A percentile compares a stretch with the other conserved stretches of the same genome.
phyloP scores from a whole-genome alignment of 192 early-diverging fungal species.

The Borealophlyctis nickersoniae region DNA sequence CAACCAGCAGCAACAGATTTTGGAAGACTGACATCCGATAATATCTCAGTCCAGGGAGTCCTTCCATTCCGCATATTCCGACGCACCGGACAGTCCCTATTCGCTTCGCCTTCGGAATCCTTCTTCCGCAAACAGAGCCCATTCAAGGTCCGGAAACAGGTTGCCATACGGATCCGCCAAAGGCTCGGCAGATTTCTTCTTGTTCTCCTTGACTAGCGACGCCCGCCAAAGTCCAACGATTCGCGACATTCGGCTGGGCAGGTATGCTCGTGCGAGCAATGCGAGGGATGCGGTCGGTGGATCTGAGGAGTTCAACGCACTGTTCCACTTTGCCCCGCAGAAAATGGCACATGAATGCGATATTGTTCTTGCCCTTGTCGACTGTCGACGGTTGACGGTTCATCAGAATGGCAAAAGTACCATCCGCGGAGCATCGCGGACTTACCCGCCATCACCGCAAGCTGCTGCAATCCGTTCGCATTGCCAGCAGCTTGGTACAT shows the following conservation, averaged over 20 bases:
- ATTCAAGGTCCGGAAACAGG: conserved; percentile 80
- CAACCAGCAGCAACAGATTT: too few relatives aligned
- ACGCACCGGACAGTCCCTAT: conserved; percentile 38
- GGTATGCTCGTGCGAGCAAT: conserved; percentile 84
- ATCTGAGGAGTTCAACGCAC: conserved; percentile 82
- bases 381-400: too few relatives aligned
- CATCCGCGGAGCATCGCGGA: too few relatives aligned
- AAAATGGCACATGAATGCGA: conserved; percentile 84
- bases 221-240: conserved; percentile 80
- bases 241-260: conserved; percentile 56
- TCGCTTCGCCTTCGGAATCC: conserved; percentile 26
- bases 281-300: conserved; percentile 85
- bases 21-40: conserved; percentile 39
- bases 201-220: conserved; percentile 60
- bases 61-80: conserved; percentile 56
- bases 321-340: conserved; percentile 71
- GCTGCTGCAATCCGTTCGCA: conserved; percentile 63
- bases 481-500: conserved; percentile 90
- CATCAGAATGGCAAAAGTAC: too few relatives aligned
- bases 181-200: conserved; percentile 80
- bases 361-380: conserved; percentile 80
- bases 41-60: conserved; percentile 57
- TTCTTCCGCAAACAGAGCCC: conserved; percentile 49
- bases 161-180: conserved; percentile 87
- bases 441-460: conserved; percentile 67